A percentile compares a stretch with the other conserved stretches of the same genome.
phyloP scores from a whole-genome alignment of 2,329 filamentous ascomycete species.

The Cladophialophora bantiana region DNA sequence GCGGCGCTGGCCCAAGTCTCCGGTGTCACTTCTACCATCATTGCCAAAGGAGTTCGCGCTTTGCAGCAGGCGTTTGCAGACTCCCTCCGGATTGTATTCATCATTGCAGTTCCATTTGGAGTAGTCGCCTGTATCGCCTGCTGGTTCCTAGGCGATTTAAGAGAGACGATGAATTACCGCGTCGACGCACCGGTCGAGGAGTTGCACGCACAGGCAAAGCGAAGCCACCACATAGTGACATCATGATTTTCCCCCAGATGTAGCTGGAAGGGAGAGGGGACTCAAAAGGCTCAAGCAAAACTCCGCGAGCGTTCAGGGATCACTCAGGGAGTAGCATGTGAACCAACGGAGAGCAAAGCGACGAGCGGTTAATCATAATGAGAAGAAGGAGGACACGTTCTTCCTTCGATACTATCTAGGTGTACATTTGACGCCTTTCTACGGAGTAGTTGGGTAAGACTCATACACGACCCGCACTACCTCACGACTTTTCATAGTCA shows the following conservation, averaged over 20 bases:
- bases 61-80: slow-evolving; percentile 34
- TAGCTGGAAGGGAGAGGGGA: too few species aligned
- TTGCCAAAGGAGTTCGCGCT: slow-evolving; percentile 1
- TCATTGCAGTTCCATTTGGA: slow-evolving; percentile 27
- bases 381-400: too few species aligned
- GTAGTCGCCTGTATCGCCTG: slow-evolving; percentile 26
- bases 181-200: slow-evolving; percentile 34
- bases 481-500: slow-evolving; percentile 38
- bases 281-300: too few species aligned
- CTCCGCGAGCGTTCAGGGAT: too few species aligned
- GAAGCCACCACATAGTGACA: too few species aligned
- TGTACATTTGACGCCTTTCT: too few species aligned
- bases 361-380: too few species aligned
- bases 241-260: too few species aligned
- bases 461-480: not conserved
- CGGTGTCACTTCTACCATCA: slow-evolving; percentile 23
- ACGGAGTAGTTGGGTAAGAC: too few species aligned
- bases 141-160: slow-evolving; percentile 30
- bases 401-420: too few species aligned
- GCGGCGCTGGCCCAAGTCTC: slow-evolving; percentile 13
- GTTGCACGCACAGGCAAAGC: slow-evolving; percentile 14
- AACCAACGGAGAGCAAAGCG: too few species aligned
- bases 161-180: slow-evolving; percentile 31
- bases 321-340: too few species aligned
- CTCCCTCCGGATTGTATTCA: slow-evolving; percentile 29